phyloP scores from a whole-genome alignment of 129 eudicot genomes.

The Tagetes erecta region DNA sequence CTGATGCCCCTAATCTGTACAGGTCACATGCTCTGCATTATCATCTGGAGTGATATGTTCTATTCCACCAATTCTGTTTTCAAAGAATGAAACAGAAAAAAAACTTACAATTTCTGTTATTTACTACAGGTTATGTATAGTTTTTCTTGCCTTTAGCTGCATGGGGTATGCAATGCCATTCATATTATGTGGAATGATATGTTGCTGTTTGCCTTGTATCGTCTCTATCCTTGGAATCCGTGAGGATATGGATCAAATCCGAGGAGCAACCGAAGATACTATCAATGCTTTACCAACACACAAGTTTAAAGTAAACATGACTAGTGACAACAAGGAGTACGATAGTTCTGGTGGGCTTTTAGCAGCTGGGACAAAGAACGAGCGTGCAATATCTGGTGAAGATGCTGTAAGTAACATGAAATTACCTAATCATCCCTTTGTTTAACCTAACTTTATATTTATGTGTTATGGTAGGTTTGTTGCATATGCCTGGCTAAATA shows the following conservation, averaged over 20 bases:
- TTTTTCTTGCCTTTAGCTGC: slow-evolving; percentile 59
- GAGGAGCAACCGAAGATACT: slow-evolving; percentile 58
- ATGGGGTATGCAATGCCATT: slow-evolving; percentile 83
- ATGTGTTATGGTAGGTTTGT: slow-evolving; percentile 45
- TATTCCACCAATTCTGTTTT: not conserved
- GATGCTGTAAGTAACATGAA: slow-evolving; percentile 57
- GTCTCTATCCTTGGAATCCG: slow-evolving; percentile 61
- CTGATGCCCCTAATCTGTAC: slow-evolving; percentile 72
- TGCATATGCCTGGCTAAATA: slow-evolving; percentile 70
- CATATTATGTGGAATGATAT: slow-evolving; percentile 66
- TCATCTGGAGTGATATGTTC: not conserved
- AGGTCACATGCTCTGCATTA: slow-evolving; percentile 30
- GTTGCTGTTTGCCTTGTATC: slow-evolving; percentile 74
- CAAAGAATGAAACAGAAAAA: not conserved
- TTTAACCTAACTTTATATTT: not conserved
- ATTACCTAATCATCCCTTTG: not conserved
- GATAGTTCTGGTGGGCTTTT: slow-evolving; percentile 55
- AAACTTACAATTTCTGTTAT: slow-evolving; percentile 4
- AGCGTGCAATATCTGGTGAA: slow-evolving; percentile 57
- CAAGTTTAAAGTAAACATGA: slow-evolving; percentile 46
- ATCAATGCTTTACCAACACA: slow-evolving; percentile 61
- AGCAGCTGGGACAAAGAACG: slow-evolving; percentile 66
- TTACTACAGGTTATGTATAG: slow-evolving; percentile 62
- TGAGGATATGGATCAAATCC: slow-evolving; percentile 52
- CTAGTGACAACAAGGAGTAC: slow-evolving; percentile 29